Percentiles rank a stretch among this genome's conserved stretches.
These are phyloP conservation scores for Trametes cinnabarina DNA, from an alignment of 768 basidiomycete genomes.

Conservation along the genomic window DNA sequence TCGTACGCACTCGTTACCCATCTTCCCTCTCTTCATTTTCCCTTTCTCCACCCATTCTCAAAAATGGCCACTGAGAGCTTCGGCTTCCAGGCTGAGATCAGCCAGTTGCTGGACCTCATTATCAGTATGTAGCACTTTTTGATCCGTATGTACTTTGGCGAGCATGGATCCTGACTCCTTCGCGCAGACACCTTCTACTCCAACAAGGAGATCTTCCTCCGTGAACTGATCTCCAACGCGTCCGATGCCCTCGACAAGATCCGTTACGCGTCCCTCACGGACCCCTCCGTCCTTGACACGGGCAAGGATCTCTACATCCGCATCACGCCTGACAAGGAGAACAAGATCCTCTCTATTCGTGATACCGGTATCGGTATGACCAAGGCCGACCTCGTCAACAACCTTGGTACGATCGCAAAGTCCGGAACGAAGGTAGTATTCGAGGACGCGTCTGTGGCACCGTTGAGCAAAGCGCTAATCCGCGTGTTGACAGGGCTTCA, in stretches of 20 bases:
- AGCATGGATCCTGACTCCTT: conserved; percentile 16
- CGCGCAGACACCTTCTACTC: conserved; percentile 97
- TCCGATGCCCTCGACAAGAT: conserved; percentile 99
- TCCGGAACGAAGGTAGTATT: conserved; percentile 80
- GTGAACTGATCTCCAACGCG: conserved; percentile 94
- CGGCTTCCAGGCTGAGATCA: conserved; percentile 99
- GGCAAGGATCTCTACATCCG: conserved; percentile 94
- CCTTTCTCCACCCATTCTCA: conserved; percentile 20
- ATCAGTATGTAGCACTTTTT: conserved; percentile 72
- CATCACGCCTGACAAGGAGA: conserved; percentile 94
- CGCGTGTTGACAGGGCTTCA: conserved; percentile 72
- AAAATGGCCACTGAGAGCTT: conserved; percentile 83
- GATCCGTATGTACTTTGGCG: not conserved
- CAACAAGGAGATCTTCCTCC: conserved; percentile 99
- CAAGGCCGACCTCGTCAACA: conserved; percentile 99
- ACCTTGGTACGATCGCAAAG: conserved; percentile 94
- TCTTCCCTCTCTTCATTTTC: conserved; percentile 7
- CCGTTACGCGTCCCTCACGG: conserved; percentile 93
- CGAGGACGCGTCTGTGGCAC: not conserved
- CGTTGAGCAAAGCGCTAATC: not conserved
- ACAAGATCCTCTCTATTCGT: conserved; percentile 85
- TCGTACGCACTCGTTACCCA: conserved; percentile 8
- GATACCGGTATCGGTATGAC: conserved; percentile 99
- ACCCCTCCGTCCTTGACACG: conserved; percentile 83
- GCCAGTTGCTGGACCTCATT: conserved; percentile 96